Percentiles rank a stretch among this genome's conserved stretches.
Evolutionary conservation across 176 grass and related monocot genomes (phyloP).

Genomic region (Ampelocalamus luodianensis): DNA sequence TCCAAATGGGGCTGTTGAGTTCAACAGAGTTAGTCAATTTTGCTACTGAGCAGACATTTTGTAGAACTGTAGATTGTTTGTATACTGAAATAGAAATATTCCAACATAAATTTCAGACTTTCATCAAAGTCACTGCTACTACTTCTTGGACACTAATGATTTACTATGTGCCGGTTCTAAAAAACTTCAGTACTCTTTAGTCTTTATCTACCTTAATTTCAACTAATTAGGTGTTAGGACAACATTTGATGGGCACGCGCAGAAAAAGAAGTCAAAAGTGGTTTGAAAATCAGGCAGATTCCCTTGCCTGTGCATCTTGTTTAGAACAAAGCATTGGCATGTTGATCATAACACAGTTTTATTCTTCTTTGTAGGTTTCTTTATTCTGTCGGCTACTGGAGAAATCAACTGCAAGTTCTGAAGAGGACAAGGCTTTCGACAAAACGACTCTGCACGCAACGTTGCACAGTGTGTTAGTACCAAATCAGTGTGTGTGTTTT

Average conservation of each 20-base stretch:
- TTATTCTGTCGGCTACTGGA: slow-evolving; percentile 36
- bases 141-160: slow-evolving; percentile 25
- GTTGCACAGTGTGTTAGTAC: slow-evolving; percentile 24
- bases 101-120: not conserved
- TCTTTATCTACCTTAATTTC: slow-evolving; percentile 34
- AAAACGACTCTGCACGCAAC: slow-evolving; percentile 29
- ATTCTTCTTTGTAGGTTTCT: slow-evolving; percentile 34
- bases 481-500: slow-evolving; percentile 30
- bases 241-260: slow-evolving; percentile 30
- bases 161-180: slow-evolving; percentile 31
- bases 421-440: slow-evolving; percentile 42
- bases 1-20: not conserved
- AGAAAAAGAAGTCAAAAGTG: slow-evolving; percentile 34
- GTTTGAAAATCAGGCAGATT: slow-evolving; percentile 49
- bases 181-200: slow-evolving; percentile 26
- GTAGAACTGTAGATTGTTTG: not conserved
- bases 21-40: not conserved
- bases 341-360: slow-evolving; percentile 11
- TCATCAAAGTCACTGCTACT: slow-evolving; percentile 2
- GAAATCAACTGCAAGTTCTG: slow-evolving; percentile 35
- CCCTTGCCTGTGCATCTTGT: slow-evolving; percentile 26
- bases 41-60: not conserved
- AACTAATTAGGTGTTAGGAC: slow-evolving; percentile 39
- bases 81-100: not conserved
- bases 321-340: slow-evolving; percentile 37